Conservation (phyloP, 164 flowering plant genomes). For the Paratinospora sagittata region DNA sequence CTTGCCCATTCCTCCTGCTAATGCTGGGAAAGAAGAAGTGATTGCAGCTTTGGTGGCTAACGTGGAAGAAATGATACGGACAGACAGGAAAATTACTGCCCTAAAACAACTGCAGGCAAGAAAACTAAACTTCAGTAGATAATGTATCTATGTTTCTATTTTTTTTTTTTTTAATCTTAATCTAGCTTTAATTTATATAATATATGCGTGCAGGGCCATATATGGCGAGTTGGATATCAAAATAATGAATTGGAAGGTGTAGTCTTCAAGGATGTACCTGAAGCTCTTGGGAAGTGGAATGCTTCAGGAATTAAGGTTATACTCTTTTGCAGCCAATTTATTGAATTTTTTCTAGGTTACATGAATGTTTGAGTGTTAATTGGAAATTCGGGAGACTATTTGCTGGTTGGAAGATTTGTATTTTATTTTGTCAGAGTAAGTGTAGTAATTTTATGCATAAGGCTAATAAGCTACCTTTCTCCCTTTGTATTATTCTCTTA, state of each 20-base stretch:
- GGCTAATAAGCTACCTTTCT: too few relatives aligned
- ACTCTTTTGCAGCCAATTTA: not conserved
- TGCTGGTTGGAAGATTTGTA: too few relatives aligned
- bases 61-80: constrained; percentile 87
- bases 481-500: too few relatives aligned
- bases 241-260: constrained; percentile 67
- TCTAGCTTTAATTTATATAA: not conserved
- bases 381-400: too few relatives aligned
- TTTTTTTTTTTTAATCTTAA: too few relatives aligned
- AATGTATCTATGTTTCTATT: not conserved
- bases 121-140: not conserved
- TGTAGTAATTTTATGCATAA: too few relatives aligned
- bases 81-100: constrained; percentile 92
- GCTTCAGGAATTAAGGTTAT: constrained; percentile 69
- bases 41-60: constrained; percentile 84
- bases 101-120: constrained; percentile 83
- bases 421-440: too few relatives aligned
- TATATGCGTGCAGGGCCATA: constrained; percentile 64
- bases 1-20: constrained; percentile 61
- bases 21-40: constrained; percentile 73
- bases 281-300: constrained; percentile 84
- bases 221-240: constrained; percentile 90
- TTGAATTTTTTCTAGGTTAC: too few relatives aligned
- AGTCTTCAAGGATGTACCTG: constrained; percentile 88
- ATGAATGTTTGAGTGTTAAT: too few relatives aligned